Conservation (phyloP, 192 early-diverging fungal species). For the Linderina pennispora region DNA sequence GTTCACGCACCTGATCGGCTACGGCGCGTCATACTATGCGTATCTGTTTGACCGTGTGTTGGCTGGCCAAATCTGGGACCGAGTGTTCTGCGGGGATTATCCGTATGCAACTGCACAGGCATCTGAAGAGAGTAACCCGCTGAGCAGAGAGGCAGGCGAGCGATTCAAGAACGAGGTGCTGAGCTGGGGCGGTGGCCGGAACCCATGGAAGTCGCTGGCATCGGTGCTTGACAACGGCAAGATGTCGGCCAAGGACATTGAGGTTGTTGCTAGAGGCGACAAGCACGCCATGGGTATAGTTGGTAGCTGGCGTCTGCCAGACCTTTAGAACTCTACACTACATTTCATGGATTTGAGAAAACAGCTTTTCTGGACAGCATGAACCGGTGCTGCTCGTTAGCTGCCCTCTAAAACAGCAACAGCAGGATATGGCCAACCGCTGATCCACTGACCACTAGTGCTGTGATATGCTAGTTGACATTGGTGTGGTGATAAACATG, state of each 20-base stretch:
- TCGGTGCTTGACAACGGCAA: slow-evolving; percentile 52
- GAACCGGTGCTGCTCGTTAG: no score
- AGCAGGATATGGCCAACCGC: no score
- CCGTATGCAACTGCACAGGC: slow-evolving; percentile 2
- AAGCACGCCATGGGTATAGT: slow-evolving; percentile 62
- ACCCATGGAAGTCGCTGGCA: slow-evolving; percentile 80
- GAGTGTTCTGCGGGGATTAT: slow-evolving; percentile 51
- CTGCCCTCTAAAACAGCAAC: no score
- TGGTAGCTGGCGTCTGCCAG: slow-evolving; percentile 60
- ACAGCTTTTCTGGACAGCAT: no score
- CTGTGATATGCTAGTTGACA: no score
- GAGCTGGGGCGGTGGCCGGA: slow-evolving; percentile 88
- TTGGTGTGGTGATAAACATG: no score
- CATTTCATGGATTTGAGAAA: no score
- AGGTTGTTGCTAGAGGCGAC: slow-evolving; percentile 53
- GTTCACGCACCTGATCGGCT: slow-evolving; percentile 87
- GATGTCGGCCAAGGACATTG: slow-evolving; percentile 16
- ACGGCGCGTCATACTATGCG: slow-evolving; percentile 92
- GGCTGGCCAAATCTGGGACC: slow-evolving; percentile 70
- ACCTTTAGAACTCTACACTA: no score
- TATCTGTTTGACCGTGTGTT: slow-evolving; percentile 86
- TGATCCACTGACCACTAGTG: no score
- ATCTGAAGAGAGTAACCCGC: no score
- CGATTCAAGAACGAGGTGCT: slow-evolving; percentile 68
- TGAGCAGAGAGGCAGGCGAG: slow-evolving; percentile 59